Evolutionary conservation across 2,329 filamentous ascomycete genomes (phyloP), one percentile per base, ranked within the genome.

Genomic region (Blastomyces gilchristii): DNA sequence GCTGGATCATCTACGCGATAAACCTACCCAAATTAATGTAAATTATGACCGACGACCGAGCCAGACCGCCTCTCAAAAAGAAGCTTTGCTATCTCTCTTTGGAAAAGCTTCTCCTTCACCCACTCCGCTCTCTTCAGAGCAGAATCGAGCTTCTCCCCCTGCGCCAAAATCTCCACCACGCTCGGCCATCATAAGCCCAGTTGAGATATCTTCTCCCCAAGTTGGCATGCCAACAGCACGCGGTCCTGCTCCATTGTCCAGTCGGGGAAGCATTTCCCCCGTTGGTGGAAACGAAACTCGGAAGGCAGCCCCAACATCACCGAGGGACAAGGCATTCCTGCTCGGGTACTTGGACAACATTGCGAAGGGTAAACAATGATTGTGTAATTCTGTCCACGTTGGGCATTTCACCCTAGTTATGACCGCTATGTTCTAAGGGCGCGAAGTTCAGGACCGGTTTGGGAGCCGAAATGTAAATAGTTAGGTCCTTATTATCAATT

Each of bases 251-350:
- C 37, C 60, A 45, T 22, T 67, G 34, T 69, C 68, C 6, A 62
- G 68, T 52, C 60, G 68, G 43, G 67, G 67, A 34, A 70, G 68
- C 54, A 53, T 68, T 54, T 64, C 67, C 8, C 68, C 68, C 2
- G 65, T 65, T n/a, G 59, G 39, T 49, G 59, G 41, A 22, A 66
- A 63, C 58, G 69, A 63, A 16, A 64, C 41, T 65, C 68, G 16
- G 65, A 68, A n/a, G 62, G 62, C 18, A 67, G 67, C 22, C 83
- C 58, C 71, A 52, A 76, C 77, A 22, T 88, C 87, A 3, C 83
- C 88, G 0, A 87, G 85, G 0, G 87, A 94, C 68, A 87, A 89
- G 71, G 86, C 81, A 18, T 94, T 94, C 69, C 76, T 95, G 71
- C 79, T 94, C 60, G 87, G 84, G 11, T 94, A 91, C 71, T 76